Evolutionary conservation across 805 yeast genomes (phyloP), one percentile per base, ranked within the genome.

Genomic region (Sugiyamaella chiloensis): DNA sequence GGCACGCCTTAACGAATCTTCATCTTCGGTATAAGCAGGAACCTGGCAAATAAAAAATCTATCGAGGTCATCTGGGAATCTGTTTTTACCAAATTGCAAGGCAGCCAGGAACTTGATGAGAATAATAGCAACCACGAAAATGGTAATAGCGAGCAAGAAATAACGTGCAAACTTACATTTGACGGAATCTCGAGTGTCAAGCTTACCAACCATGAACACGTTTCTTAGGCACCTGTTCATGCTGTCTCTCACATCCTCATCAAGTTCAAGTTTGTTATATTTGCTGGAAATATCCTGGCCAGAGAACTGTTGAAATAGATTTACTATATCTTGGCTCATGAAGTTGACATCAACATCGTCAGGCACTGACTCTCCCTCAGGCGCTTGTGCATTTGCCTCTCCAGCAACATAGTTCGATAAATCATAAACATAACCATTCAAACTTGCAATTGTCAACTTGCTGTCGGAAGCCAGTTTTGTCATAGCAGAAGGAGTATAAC

Each of bases 11-110:
- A 79, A 58, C 30, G 80, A 78, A 5, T 60, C 70, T 56, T 73
- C 81, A 57, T 77, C 83, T 60, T 79, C 85, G 7, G 83, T 78
- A 58, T 79, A 79, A 40, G 80, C 80, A 2, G 85, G 81, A 11
- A 79, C 75, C 53, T 70, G 74, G 45, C 70, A 66, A 21, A 70
- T 68, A 37, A 69, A 60, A 43, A 70, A 70, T 48, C 61, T 56
- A 46, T 69, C 70, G 8, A 69, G 52, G 23, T 67, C 69, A 19
- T 70, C 73, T 1, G 73, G 71, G 27, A 53, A 54, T 24, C 54
- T 56, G 44, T 52, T 60, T 39, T 60, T 49, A 7, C 66, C 60
- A 46, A 70, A 70, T 47, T 70, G 74, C 40, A 70, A 50, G 1
- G 74, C 73, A 2, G 74, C 72, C 14, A 68, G 11, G 50, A 70